Conservation (phyloP, 2,329 filamentous ascomycete genomes). For the Calycina herbarum region DNA sequence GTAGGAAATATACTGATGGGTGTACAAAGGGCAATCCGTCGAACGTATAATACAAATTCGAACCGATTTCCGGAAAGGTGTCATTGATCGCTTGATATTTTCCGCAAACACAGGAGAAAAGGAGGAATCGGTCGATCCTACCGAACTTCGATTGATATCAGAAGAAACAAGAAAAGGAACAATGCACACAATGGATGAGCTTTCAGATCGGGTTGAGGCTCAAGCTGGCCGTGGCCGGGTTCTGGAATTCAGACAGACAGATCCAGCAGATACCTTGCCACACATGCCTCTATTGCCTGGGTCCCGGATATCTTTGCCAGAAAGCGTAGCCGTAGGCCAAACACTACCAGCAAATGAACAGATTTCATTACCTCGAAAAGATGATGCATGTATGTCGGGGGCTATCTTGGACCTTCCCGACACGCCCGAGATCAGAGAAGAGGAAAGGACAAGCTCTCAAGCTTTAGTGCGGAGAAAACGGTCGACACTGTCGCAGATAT, state of each 20-base stretch:
- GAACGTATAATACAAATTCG: slow-evolving; percentile 19
- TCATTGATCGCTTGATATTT: slow-evolving; percentile 20
- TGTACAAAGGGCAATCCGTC: slow-evolving; percentile 17
- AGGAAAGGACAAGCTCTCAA: slow-evolving; percentile 13
- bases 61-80: slow-evolving; percentile 17
- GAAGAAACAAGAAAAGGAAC: slow-evolving; percentile 24
- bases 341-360: slow-evolving; percentile 12
- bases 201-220: slow-evolving; percentile 14
- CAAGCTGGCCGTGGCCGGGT: not conserved
- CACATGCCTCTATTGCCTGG: slow-evolving; percentile 19
- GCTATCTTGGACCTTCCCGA: not conserved
- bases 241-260: not conserved
- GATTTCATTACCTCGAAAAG: not conserved
- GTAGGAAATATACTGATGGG: slow-evolving; percentile 15
- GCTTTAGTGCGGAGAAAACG: slow-evolving; percentile 57
- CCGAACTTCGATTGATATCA: slow-evolving; percentile 15
- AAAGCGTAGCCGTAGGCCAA: slow-evolving; percentile 13
- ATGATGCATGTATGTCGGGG: slow-evolving; percentile 3
- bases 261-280: slow-evolving; percentile 25
- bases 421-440: not conserved
- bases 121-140: slow-evolving; percentile 14
- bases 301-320: slow-evolving; percentile 11
- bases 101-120: slow-evolving; percentile 15
- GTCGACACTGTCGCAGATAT: slow-evolving; percentile 69
- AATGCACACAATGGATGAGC: slow-evolving; percentile 20